phyloP scores from a whole-genome alignment of 176 grass and related monocot genomes.

The Juncus effusus region DNA sequence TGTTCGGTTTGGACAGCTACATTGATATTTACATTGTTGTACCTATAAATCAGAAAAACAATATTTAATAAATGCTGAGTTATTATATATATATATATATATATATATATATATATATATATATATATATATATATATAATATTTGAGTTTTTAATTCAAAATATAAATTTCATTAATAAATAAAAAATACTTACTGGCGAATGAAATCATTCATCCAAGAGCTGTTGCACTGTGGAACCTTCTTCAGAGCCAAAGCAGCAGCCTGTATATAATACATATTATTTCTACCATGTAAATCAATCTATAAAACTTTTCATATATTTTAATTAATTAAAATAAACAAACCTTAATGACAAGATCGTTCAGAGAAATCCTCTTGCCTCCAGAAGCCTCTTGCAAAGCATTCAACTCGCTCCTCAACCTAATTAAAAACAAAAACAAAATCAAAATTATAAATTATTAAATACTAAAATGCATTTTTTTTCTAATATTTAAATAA shows the following conservation, averaged over 20 bases:
- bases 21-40: conserved; percentile 91
- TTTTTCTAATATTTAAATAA: conserved; percentile 2
- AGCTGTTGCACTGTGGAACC: conserved; percentile 91
- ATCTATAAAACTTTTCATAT: neutral
- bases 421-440: conserved; percentile 35
- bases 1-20: conserved; percentile 92
- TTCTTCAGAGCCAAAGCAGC: conserved; percentile 88
- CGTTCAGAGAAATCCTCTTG: conserved; percentile 93
- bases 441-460: neutral
- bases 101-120: neutral
- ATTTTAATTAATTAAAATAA: neutral
- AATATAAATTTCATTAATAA: conserved; percentile 17
- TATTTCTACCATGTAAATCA: neutral
- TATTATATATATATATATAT: neutral
- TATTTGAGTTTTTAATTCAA: neutral
- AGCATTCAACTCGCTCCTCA: conserved; percentile 71
- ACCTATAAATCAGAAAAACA: conserved; percentile 40
- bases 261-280: conserved; percentile 46
- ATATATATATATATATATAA: neutral
- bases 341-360: conserved; percentile 93
- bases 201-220: conserved; percentile 94
- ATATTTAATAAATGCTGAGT: too few relatives aligned
- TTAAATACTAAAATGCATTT: neutral
- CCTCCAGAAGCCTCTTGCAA: conserved; percentile 76
- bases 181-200: conserved; percentile 61